Evolutionary conservation across 1,139 yeast genomes (phyloP), one percentile per base, ranked within the genome.

Genomic region (Candida tropicalis): DNA sequence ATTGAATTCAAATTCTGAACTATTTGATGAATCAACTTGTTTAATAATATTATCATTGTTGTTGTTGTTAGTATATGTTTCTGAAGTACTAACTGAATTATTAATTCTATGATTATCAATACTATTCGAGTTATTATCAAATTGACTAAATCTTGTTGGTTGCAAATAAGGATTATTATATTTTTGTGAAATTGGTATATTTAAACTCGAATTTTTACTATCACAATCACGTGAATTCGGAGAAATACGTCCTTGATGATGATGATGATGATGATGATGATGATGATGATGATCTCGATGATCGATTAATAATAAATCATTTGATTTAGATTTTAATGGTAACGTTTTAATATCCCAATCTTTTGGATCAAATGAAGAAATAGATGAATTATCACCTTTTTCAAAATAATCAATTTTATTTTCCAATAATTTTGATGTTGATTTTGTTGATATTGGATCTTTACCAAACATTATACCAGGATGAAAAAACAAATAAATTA

Each of bases 381-480:
- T 11, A 24, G 13, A 13, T 5, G 10, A 4, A 12, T 15, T n/a
- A 9, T 20, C 23, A 29, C 7, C 17, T 12, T 27, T 10, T 15
- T 3, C 35, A 29, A 15, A 17, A 23, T 25, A 9, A 11, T 13
- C 20, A 5, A n/a, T 10, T 6, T 32, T 22, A 3, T 35, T 35
- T 26, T 12, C 16, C 4, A 8, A 23, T 20, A 6, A 9, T 20
- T 31, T 18, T 31, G 20, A 22, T 10, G 8, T 16, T 9, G 12
- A 31, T 20, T 31, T 31, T 6, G 35, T 31, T 6, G 16, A 17
- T 17, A 31, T 31, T 12, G 13, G 11, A 7, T 54, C 47, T 13
- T 44, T 52, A 13, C 70, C 70, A 44, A 65, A 55, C 15, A 63
- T 46, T 18, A 59, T 35, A 1, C 54, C 52, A 1, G 73, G 71